Conservation (phyloP, 306 rosid species). For the Trifolium subterraneum region DNA sequence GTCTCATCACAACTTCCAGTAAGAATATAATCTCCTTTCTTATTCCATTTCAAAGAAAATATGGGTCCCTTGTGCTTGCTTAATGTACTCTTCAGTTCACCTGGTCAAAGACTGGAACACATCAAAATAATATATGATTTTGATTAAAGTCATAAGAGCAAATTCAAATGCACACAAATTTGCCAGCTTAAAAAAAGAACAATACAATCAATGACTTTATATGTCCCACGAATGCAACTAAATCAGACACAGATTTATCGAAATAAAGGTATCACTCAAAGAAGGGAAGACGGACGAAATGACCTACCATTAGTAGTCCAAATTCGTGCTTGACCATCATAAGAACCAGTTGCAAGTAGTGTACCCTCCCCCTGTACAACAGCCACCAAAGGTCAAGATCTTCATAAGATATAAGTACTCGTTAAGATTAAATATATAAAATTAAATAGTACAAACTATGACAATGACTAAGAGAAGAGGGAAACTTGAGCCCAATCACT, state of each 20-base stretch:
- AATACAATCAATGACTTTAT: not conserved
- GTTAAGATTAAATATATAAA: not conserved
- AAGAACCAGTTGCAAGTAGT: conserved; percentile 95
- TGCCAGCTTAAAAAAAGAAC: conserved; percentile 14
- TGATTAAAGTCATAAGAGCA: conserved; percentile 4
- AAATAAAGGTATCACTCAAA: conserved; percentile 3
- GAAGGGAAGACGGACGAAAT: conserved; percentile 5
- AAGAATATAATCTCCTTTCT: conserved; percentile 92
- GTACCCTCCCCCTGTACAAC: conserved; percentile 79
- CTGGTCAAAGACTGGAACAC: conserved; percentile 51
- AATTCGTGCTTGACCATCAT: conserved; percentile 98
- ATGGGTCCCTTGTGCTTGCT: conserved; percentile 92
- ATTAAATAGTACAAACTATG: conserved; percentile 7
- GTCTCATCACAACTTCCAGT: conserved; percentile 95
- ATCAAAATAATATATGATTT: conserved; percentile 9
- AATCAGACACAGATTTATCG: conserved; percentile 16
- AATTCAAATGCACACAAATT: conserved; percentile 17
- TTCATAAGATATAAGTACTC: not conserved
- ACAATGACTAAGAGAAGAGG: conserved; percentile 2
- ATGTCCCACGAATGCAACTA: conserved; percentile 29
- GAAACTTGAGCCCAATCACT: not conserved
- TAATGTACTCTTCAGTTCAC: conserved; percentile 81
- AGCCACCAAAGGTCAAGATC: conserved; percentile 21
- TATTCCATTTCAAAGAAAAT: conserved; percentile 95
- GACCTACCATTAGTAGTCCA: conserved; percentile 82